Evolutionary conservation across 305 asterid genomes (phyloP).

Genomic region (Coffea humblotiana): DNA sequence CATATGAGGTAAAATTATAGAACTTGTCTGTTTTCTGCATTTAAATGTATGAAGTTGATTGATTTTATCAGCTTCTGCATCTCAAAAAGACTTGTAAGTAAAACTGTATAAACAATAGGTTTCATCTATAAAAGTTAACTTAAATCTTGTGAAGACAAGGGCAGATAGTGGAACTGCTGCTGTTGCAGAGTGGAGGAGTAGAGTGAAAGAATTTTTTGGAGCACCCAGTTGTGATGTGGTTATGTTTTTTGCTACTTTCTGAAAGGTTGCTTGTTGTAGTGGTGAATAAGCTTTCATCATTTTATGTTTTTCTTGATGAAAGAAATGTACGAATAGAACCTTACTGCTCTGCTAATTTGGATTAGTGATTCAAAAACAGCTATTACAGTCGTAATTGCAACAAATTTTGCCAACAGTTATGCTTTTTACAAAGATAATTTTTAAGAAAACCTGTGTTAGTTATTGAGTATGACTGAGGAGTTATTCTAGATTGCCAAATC

Average conservation of each 20-base stretch:
- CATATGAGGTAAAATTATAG: conserved; percentile 69
- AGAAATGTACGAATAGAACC: not conserved
- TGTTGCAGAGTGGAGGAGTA: not conserved
- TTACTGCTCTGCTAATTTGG: not conserved
- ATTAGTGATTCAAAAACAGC: not conserved
- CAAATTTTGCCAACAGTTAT: not conserved
- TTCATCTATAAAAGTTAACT: not conserved
- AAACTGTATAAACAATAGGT: not conserved
- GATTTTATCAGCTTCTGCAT: not conserved
- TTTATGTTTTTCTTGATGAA: not conserved
- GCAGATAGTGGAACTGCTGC: not conserved
- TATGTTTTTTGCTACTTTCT: not conserved
- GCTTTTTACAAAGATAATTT: not conserved
- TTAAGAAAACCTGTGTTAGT: not conserved
- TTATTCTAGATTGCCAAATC: not conserved
- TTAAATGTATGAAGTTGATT: not conserved
- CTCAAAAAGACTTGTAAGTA: not conserved
- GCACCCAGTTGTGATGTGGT: not conserved
- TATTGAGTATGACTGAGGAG: not conserved
- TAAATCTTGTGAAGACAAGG: not conserved
- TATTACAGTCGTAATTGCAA: not conserved
- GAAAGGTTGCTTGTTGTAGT: not conserved
- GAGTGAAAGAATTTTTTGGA: not conserved
- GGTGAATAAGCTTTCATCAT: not conserved
- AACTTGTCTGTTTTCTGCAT: not conserved